Evolutionary conservation across 2,329 filamentous ascomycete genomes (phyloP), one percentile per base, ranked within the genome.

Genomic region (Fusarium concolor): DNA sequence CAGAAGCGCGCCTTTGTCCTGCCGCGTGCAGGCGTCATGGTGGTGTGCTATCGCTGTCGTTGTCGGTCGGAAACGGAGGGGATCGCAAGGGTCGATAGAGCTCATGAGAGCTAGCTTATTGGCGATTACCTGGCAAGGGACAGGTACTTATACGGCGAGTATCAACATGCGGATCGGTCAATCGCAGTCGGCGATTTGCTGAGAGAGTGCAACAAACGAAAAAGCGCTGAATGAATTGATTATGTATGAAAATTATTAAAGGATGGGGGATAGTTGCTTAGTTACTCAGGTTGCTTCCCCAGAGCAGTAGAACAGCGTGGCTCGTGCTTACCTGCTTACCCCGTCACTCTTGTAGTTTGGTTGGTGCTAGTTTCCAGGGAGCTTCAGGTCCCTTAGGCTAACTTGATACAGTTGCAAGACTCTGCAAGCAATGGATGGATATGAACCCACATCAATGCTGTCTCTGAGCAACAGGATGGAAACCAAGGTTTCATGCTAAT

Each of bases 1-100:
- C 85, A 86, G 54, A 84, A 75, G 61, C 80, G 76, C 46, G 75
- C 74, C 56, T 71, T 60, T 46, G 77, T 67, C 65, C 75, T 76
- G 44, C 74, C 73, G 64, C 77, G 76, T 38, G 67, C 56, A 55
- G 70, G 71, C 65, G 77, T 78, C 81, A 85, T 84, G 62, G 74
- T 81, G 65, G 35, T 46, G 20, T 29, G 59, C 57, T 31, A 60
- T 56, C 18, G 42, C n/a, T 31, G 57, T 59, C 31, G 42, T 26
- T 29, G 46, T 42, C 42, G 33, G 17, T 20, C 33, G 47, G n/a
- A 18, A 42, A 54, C 26, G 46, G 20, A 17, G 15, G 15, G 33
- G 45, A 54, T 37, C 41, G 39, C 22, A 41, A 53, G 43, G 38
- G 50, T 56, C 29, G 45, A 53, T 35, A 47, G 60, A 68, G 61